These are phyloP conservation scores for Gracilaria gracilis DNA, from an alignment of 23 red algal genomes.

Conservation along the genomic window DNA sequence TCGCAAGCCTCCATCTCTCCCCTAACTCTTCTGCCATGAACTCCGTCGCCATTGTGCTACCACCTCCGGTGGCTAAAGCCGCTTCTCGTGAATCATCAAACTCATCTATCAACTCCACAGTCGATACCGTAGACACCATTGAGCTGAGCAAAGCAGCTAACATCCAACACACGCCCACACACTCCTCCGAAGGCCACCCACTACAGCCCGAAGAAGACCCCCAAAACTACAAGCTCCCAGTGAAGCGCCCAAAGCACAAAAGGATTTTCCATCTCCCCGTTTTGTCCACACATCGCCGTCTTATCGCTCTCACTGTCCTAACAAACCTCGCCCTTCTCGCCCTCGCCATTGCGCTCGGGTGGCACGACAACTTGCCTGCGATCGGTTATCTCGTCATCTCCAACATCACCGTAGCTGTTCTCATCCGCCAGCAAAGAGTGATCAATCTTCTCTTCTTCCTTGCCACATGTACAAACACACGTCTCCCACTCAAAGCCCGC, in stretches of 20 bases:
- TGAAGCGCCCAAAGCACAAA: constrained; percentile 22
- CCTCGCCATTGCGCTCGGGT: not conserved
- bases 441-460: constrained; percentile 38
- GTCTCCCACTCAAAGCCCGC: constrained; percentile 7
- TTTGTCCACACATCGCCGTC: constrained; percentile 19
- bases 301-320: constrained; percentile 2
- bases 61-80: not conserved
- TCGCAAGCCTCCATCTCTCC: not conserved
- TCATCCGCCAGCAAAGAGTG: constrained; percentile 32
- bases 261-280: constrained; percentile 10
- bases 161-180: not conserved
- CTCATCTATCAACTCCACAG: not conserved
- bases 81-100: not conserved
- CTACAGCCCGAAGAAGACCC: not conserved
- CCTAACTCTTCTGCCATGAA: not conserved
- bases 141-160: not conserved
- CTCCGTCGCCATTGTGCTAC: not conserved
- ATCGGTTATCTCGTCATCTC: constrained; percentile 36
- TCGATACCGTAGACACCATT: not conserved
- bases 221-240: constrained; percentile 1
- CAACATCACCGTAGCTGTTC: constrained; percentile 13
- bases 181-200: not conserved
- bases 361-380: constrained; percentile 5
- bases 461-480: constrained; percentile 24
- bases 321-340: constrained; percentile 1